Base-by-base conservation (phyloP, 139 green algal species). In the Yamagishiella unicocca region DNA sequence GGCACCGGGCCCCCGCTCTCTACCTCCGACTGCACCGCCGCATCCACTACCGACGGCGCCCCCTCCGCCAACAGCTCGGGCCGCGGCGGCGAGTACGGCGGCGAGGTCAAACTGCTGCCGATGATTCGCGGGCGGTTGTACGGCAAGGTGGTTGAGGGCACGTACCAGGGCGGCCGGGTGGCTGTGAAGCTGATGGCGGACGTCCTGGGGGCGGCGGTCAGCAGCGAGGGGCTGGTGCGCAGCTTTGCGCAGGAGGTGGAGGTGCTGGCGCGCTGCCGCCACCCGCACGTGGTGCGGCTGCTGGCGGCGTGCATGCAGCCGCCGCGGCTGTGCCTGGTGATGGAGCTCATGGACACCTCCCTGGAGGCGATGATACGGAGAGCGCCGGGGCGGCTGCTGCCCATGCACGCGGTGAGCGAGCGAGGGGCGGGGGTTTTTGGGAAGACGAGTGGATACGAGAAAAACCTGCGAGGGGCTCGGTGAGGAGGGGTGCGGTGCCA, bases 341-440 rank as follows among this genome's bases (percentile, higher is more conserved):
- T 78, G 70, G 70, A 78, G 37, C 70, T 78, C 24, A 54, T 78
- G 40, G 70, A 78, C 38, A 78, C 70, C 40, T 62, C 27, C 17
- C 72, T 80, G 72, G 72, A 61, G 46, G 19, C 17, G 12, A 35
- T 82, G 46, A 42, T 82, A 19, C 24, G 27, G 43, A 17, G 24
- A 8, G 73, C 73, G 46, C 73, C 73, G 2, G 45, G 45, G 24
- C 27, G 27, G 6, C 73, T 81, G 73, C 73, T 81, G 73, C 73
- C 73, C 27, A 55, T 81, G 42, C 27, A 38, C 43, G 9, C 43
- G 73, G 73, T 58, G 73, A 43, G 73, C 2, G 31, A 25, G 66
- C 9, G 31, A 35, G 21, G 19, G 31, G 25, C 33, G 12, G 10
- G 55, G 55, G 55, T 19, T 8, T 19, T 5, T 31, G 55, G 55